Percentiles rank a stretch among this genome's conserved stretches.
phyloP scores from a whole-genome alignment of 352 stramenopile species.

The Pythium dissimile region DNA sequence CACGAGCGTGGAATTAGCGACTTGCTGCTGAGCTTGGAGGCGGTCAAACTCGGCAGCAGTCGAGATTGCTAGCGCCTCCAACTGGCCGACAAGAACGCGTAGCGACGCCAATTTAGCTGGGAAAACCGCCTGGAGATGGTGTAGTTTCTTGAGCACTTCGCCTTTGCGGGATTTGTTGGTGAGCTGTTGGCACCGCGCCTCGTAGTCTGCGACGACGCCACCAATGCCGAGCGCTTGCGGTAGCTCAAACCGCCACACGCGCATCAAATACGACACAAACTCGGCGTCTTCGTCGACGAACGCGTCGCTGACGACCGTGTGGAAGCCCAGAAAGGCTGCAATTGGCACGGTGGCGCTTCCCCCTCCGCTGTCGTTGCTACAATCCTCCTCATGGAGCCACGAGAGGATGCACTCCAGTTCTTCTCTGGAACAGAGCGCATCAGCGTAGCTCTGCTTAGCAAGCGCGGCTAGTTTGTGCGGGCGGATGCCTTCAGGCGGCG shows the following conservation, averaged over 20 bases:
- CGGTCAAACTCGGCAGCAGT: neutral
- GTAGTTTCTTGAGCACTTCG: conserved; percentile 37
- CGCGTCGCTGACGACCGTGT: conserved; percentile 42
- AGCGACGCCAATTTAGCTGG: conserved; percentile 3
- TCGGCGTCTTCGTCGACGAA: conserved; percentile 49
- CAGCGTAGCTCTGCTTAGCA: conserved; percentile 42
- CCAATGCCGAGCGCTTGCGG: neutral
- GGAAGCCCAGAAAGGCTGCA: conserved; percentile 56
- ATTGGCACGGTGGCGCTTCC: too few relatives aligned
- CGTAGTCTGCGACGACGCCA: conserved; percentile 28
- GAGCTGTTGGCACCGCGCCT: conserved; percentile 25
- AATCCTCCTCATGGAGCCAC: conserved; percentile 28
- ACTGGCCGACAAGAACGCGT: conserved; percentile 1
- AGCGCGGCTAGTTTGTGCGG: conserved; percentile 42
- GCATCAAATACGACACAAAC: conserved; percentile 59
- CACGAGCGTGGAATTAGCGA: neutral
- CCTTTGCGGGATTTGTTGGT: conserved; percentile 18
- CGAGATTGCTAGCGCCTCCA: neutral
- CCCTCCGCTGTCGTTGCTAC: too few relatives aligned
- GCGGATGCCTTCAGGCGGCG: conserved; percentile 44
- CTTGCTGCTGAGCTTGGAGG: neutral
- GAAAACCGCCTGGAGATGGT: conserved; percentile 18
- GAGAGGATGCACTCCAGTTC: conserved; percentile 30
- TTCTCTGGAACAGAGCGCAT: conserved; percentile 29
- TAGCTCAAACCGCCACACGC: conserved; percentile 49